Percentiles rank a stretch among this genome's conserved stretches.
phyloP scores from a whole-genome alignment of 495 filamentous ascomycete species.

The Zalerion maritima region DNA sequence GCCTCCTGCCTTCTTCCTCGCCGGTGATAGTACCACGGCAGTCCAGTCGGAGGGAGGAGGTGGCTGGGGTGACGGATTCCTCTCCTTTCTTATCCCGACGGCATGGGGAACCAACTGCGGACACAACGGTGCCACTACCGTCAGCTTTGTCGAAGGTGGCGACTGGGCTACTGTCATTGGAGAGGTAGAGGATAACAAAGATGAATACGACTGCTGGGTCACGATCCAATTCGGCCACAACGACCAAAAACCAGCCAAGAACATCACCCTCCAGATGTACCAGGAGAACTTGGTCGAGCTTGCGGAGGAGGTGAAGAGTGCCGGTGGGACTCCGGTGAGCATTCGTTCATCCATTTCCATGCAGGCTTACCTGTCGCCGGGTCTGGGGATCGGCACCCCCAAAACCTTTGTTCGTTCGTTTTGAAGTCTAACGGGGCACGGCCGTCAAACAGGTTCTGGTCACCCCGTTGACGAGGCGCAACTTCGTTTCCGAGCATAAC shows the following conservation, averaged over 20 bases:
- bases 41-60: slow-evolving; percentile 4
- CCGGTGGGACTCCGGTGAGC: slow-evolving; percentile 23
- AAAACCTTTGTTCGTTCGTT: too few species aligned
- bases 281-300: slow-evolving; percentile 20
- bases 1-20: slow-evolving; percentile 24
- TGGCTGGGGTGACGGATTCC: slow-evolving; percentile 34
- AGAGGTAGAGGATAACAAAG: slow-evolving; percentile 10
- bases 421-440: too few species aligned
- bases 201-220: slow-evolving; percentile 19
- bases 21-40: slow-evolving; percentile 33
- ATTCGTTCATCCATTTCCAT: too few species aligned
- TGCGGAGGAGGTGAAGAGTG: slow-evolving; percentile 16
- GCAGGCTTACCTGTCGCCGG: too few species aligned
- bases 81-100: slow-evolving; percentile 19
- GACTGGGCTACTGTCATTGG: slow-evolving; percentile 26
- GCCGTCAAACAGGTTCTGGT: too few species aligned
- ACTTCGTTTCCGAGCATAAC: slow-evolving; percentile 7
- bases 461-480: slow-evolving; percentile 24
- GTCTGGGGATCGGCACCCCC: too few species aligned
- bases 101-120: slow-evolving; percentile 28
- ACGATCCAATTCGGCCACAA: slow-evolving; percentile 38
- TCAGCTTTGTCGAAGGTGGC: slow-evolving; percentile 19
- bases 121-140: slow-evolving; percentile 31
- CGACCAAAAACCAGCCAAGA: slow-evolving; percentile 26
- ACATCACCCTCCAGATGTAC: slow-evolving; percentile 19